Percentiles rank a stretch among this genome's conserved stretches.
Evolutionary conservation across 139 green algal species (phyloP).

Genomic region (Yamagishiella unicocca): DNA sequence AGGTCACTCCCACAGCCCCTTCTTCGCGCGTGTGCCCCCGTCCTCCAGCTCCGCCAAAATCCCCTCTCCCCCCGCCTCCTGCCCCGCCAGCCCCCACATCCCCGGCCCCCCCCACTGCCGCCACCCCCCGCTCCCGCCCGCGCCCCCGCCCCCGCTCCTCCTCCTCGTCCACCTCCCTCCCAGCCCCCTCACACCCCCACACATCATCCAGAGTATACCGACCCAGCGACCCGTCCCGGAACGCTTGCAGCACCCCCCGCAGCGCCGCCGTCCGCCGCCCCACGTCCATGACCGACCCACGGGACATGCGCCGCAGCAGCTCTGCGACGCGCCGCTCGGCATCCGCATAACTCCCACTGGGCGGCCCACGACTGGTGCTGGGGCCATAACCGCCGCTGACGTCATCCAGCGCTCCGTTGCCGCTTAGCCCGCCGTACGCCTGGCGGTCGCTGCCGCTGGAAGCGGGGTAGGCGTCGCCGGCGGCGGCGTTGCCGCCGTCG

Average conservation of each 20-base stretch:
- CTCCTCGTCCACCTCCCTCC: too few species aligned
- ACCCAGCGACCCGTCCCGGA: slow-evolving; percentile 41
- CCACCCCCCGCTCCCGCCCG: too few species aligned
- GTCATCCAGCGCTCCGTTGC: not conserved
- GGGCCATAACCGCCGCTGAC: not conserved
- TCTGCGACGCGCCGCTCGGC: slow-evolving; percentile 4
- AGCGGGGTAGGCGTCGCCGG: too few species aligned
- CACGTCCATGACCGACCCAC: slow-evolving; percentile 8
- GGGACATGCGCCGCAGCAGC: slow-evolving; percentile 30
- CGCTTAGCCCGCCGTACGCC: not conserved
- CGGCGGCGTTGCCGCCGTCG: not conserved
- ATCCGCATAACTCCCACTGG: not conserved
- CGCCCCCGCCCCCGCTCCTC: too few species aligned
- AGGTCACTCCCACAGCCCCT: too few species aligned
- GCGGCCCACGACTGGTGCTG: not conserved
- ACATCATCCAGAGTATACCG: slow-evolving; percentile 48
- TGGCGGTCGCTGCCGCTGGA: too few species aligned
- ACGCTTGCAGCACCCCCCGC: slow-evolving; percentile 41
- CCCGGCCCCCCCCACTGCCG: too few species aligned
- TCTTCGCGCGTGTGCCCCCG: too few species aligned
- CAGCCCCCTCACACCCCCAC: too few species aligned
- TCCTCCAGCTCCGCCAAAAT: too few species aligned
- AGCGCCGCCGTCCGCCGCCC: slow-evolving; percentile 10
- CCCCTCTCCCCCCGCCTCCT: too few species aligned
- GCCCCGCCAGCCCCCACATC: too few species aligned